Evolutionary conservation across 2,329 filamentous ascomycete genomes (phyloP), one percentile per base, ranked within the genome.

Genomic region (Penicillium palitans): DNA sequence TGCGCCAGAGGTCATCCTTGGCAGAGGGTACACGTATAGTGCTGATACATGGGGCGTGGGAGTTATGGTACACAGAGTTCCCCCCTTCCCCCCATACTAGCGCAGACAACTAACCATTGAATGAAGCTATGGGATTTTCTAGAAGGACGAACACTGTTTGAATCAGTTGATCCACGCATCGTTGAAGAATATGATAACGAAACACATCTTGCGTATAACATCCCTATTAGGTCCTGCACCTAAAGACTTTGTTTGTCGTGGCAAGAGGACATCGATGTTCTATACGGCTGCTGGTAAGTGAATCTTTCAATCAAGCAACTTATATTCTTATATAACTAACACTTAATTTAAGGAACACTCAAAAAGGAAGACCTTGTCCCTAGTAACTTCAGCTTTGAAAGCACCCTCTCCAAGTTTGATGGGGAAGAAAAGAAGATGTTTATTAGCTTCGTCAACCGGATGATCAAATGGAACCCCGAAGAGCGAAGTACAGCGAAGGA

Each of bases 31-130:
- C 62, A 66, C 68, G 6, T 75, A 74, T 64, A 72, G 71, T 48
- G 72, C 71, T 45, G 72, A 76, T 60, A 74, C 76, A 46, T 76
- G 70, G 74, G 75, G 68, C 52, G 58, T 76, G 31, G 74, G 71
- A 4, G 69, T 71, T 24, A 70, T 76, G 69, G 70, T 71, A 69
- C 40, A 37, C 6, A 42, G n/a, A n/a, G n/a, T n/a, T n/a, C n/a
- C n/a, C n/a, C n/a, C n/a, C n/a, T n/a, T n/a, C n/a, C n/a, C n/a
- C n/a, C n/a, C n/a, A n/a, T 40, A 45, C 42, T 47, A 48, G 24
- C 24, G 17, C 52, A 52, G 31, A 60, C 24, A 44, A 44, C 50
- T 47, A 57, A 57, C 41, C 27, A 40, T 58, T 39, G 19, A 42
- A 48, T 40, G 33, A 62, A 66, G 65, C 54, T 72, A 57, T 74